Percentiles rank a stretch among this genome's conserved stretches.
Conservation (phyloP, 345 rosid genomes). For the Capsella bursapastoris region DNA sequence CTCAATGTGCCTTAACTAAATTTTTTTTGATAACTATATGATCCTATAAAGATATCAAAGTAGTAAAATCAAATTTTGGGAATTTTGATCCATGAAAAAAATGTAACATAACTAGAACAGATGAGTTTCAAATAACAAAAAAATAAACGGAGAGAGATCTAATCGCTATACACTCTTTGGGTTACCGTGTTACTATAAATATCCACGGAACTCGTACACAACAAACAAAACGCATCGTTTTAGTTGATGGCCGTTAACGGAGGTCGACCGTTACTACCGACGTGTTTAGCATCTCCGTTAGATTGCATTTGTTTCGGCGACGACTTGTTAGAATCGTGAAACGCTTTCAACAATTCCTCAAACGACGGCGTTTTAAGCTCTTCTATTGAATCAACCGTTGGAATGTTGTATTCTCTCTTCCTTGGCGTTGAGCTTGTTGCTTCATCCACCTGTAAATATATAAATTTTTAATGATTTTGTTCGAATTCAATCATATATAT, state of each 20-base stretch:
- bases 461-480: neutral
- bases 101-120: neutral
- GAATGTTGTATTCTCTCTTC: conserved; percentile 76
- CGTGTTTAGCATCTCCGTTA: conserved; percentile 79
- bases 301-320: conserved; percentile 58
- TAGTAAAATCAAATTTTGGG: neutral
- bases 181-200: conserved; percentile 35
- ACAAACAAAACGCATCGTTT: neutral
- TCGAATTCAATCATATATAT: neutral
- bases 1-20: too few species aligned
- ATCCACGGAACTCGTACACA: conserved; percentile 20
- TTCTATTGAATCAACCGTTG: conserved; percentile 74
- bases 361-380: conserved; percentile 92
- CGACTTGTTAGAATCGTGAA: conserved; percentile 60
- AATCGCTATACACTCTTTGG: conserved; percentile 19
- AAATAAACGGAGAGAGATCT: conserved; percentile 12
- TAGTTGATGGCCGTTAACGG: conserved; percentile 47
- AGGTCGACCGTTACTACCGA: conserved; percentile 38
- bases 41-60: too few species aligned
- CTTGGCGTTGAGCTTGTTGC: conserved; percentile 92
- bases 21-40: too few species aligned
- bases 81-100: neutral
- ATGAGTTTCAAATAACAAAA: neutral
- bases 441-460: conserved; percentile 68
- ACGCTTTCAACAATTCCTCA: conserved; percentile 72